phyloP scores from a whole-genome alignment of 2,329 filamentous ascomycete species.

The Pezicula carpinea region DNA sequence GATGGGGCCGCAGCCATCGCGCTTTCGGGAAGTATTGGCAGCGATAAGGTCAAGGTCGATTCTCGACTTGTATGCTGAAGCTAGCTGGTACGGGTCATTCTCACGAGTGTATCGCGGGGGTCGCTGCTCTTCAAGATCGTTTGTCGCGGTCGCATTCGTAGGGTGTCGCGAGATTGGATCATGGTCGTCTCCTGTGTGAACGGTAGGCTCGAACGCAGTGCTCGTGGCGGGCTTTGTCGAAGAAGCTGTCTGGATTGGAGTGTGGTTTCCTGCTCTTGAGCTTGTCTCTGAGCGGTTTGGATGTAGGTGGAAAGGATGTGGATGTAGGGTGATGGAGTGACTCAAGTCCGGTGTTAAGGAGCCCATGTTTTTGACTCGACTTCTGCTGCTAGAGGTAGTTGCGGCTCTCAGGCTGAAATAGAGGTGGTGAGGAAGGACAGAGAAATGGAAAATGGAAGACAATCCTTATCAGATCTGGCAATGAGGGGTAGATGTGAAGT shows the following conservation, averaged over 20 bases:
- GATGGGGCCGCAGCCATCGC: conserved; percentile 42
- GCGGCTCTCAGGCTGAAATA: too few species aligned
- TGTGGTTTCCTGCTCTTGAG: conserved; percentile 17
- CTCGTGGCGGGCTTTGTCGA: conserved; percentile 32
- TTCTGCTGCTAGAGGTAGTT: too few species aligned
- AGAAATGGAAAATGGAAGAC: too few species aligned
- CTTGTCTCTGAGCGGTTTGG: conserved; percentile 19
- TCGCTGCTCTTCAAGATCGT: conserved; percentile 38
- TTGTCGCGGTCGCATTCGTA: conserved; percentile 15
- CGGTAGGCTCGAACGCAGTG: conserved; percentile 35
- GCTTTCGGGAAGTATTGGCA: conserved; percentile 76
- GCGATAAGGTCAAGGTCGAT: conserved; percentile 73
- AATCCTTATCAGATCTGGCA: too few species aligned
- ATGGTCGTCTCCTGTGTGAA: conserved; percentile 19
- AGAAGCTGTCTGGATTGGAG: conserved; percentile 16
- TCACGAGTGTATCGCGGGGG: conserved; percentile 34
- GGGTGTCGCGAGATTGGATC: conserved; percentile 24
- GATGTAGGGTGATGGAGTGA: conserved; percentile 27
- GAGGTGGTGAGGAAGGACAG: too few species aligned
- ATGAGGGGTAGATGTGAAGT: too few species aligned
- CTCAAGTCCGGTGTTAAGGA: conserved; percentile 16
- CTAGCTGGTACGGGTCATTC: conserved; percentile 78
- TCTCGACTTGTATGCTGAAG: conserved; percentile 70
- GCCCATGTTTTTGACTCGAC: neutral
- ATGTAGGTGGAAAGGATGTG: conserved; percentile 26